Evolutionary conservation across 1,139 yeast species (phyloP).

Genomic region (Nakaseomyces glabratus): DNA sequence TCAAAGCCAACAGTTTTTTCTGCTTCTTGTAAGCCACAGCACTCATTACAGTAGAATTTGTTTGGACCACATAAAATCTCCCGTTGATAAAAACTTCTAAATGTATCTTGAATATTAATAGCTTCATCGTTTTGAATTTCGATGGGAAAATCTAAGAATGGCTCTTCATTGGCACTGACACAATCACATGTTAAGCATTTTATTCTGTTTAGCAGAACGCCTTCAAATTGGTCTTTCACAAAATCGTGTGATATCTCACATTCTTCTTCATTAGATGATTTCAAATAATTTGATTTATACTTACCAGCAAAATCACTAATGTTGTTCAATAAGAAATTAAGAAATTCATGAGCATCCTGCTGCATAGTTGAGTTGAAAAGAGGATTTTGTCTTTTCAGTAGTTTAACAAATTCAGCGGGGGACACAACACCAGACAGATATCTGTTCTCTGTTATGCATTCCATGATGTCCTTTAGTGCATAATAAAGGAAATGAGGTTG

Average conservation of each 20-base stretch:
- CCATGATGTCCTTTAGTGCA: slow-evolving; percentile 77
- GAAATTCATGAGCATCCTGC: slow-evolving; percentile 96
- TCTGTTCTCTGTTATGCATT: slow-evolving; percentile 65
- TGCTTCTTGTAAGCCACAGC: slow-evolving; percentile 90
- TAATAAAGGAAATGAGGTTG: slow-evolving; percentile 47
- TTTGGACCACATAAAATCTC: slow-evolving; percentile 82
- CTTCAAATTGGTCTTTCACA: slow-evolving; percentile 74
- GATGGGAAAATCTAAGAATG: slow-evolving; percentile 75
- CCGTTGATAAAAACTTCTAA: slow-evolving; percentile 72
- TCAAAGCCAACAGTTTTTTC: slow-evolving; percentile 82
- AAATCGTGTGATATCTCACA: slow-evolving; percentile 34
- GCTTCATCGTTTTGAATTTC: slow-evolving; percentile 61
- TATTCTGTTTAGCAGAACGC: slow-evolving; percentile 76
- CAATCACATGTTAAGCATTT: slow-evolving; percentile 87
- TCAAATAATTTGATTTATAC: neutral
- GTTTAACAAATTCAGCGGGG: slow-evolving; percentile 63
- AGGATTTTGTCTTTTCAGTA: slow-evolving; percentile 71
- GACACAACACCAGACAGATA: slow-evolving; percentile 76
- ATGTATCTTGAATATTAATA: slow-evolving; percentile 63
- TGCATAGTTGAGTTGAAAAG: slow-evolving; percentile 88
- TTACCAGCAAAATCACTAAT: slow-evolving; percentile 49
- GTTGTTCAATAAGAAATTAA: slow-evolving; percentile 76
- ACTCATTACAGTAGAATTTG: slow-evolving; percentile 86
- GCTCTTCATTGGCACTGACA: slow-evolving; percentile 76
- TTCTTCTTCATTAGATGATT: slow-evolving; percentile 7